A percentile compares a stretch with the other conserved stretches of the same genome.
Conservation (phyloP, 2,329 filamentous ascomycete genomes). For the Colletotrichum tabaci region DNA sequence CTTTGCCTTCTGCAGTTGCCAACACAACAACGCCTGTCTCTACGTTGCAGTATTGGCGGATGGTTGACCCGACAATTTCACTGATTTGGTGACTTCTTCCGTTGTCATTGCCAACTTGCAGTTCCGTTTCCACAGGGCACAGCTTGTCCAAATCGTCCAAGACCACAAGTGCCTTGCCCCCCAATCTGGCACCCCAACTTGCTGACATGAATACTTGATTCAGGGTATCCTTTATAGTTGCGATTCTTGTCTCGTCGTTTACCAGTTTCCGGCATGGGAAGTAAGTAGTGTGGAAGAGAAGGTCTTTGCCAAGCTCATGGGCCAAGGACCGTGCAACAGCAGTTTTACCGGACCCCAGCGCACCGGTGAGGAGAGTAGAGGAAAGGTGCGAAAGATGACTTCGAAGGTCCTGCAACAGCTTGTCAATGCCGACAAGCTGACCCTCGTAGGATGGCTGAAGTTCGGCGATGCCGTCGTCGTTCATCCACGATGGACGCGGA, state of each 20-base stretch:
- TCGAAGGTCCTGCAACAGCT: constrained; percentile 78
- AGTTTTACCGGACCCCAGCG: constrained; percentile 91
- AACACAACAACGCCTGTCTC: constrained; percentile 88
- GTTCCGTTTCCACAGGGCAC: constrained; percentile 92
- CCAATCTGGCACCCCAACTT: constrained; percentile 90
- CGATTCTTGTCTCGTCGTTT: constrained; percentile 90
- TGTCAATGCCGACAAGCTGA: constrained; percentile 86
- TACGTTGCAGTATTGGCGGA: constrained; percentile 85
- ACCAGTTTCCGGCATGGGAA: constrained; percentile 90
- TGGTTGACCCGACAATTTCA: constrained; percentile 87
- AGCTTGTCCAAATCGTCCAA: constrained; percentile 94
- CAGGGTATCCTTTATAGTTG: constrained; percentile 91
- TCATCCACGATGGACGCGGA: constrained; percentile 72
- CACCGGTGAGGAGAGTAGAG: constrained; percentile 90
- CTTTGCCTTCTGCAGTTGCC: constrained; percentile 93
- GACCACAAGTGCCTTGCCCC: constrained; percentile 86
- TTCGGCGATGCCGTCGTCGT: constrained; percentile 62
- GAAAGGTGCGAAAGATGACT: constrained; percentile 87
- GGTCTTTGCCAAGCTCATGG: constrained; percentile 78
- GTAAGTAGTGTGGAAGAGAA: constrained; percentile 86
- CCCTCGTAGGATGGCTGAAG: constrained; percentile 71
- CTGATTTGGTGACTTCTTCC: constrained; percentile 92
- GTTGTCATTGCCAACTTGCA: constrained; percentile 95
- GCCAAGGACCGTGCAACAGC: constrained; percentile 83
- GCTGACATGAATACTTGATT: constrained; percentile 88